These are phyloP conservation scores for Oryza longistaminata DNA, from an alignment of 176 grass and related monocot species.

Conservation along the genomic window DNA sequence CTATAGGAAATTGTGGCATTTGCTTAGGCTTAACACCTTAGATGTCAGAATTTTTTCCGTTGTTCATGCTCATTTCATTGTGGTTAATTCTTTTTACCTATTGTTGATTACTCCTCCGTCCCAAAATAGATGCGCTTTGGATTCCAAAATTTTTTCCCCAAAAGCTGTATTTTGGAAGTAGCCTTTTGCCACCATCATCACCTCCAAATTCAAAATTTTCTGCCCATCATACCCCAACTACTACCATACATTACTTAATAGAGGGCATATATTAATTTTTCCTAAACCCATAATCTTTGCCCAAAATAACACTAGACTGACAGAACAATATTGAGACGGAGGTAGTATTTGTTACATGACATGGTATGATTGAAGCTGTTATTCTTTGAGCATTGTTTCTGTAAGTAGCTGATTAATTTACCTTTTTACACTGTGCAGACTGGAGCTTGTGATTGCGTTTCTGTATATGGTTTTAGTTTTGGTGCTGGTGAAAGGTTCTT, in stretches of 20 bases:
- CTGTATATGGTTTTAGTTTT: constrained; percentile 68
- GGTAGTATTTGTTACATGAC: not conserved
- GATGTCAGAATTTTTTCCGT: constrained; percentile 3
- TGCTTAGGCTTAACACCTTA: constrained; percentile 19
- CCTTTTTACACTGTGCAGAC: constrained; percentile 60
- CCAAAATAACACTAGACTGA: no score
- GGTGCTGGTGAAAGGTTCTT: constrained; percentile 59
- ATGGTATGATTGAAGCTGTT: constrained; percentile 12
- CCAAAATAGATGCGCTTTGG: no score
- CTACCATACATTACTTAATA: no score
- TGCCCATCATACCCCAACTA: no score
- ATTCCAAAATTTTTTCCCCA: no score
- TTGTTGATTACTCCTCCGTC: not conserved
- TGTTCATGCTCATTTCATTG: not conserved
- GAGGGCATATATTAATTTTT: no score
- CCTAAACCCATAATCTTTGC: no score
- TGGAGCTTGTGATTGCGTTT: constrained; percentile 58
- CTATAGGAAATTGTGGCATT: constrained; percentile 9
- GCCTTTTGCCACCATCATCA: no score
- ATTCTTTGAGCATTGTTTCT: constrained; percentile 32
- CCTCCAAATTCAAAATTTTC: no score
- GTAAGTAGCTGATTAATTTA: constrained; percentile 33
- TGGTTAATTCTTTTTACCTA: constrained; percentile 5
- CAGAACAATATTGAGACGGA: no score
- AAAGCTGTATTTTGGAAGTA: no score